These are phyloP conservation scores for Plenodomus tracheiphilus DNA, from an alignment of 2,329 filamentous ascomycete genomes.

Conservation along the genomic window DNA sequence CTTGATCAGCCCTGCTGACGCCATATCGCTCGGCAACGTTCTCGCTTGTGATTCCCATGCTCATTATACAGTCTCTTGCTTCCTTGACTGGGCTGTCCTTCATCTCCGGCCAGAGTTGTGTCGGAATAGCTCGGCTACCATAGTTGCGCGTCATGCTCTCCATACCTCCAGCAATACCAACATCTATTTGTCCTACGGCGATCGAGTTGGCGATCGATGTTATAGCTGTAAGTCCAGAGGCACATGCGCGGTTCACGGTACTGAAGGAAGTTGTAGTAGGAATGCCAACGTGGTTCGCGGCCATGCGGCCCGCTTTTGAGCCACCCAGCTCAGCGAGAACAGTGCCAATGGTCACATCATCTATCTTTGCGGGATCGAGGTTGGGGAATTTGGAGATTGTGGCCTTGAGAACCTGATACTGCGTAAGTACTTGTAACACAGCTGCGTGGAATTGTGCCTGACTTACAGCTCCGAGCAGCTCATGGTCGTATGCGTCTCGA, in stretches of 20 bases:
- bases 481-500: constrained; percentile 87
- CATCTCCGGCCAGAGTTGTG: constrained; percentile 75
- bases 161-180: constrained; percentile 85
- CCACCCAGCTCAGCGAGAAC: constrained; percentile 91
- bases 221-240: constrained; percentile 76
- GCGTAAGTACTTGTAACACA: constrained; percentile 44
- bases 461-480: constrained; percentile 70
- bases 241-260: constrained; percentile 88
- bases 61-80: constrained; percentile 86
- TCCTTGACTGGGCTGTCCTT: constrained; percentile 66
- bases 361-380: constrained; percentile 68
- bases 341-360: constrained; percentile 85
- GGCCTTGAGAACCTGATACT: constrained; percentile 58
- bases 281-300: constrained; percentile 80
- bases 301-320: constrained; percentile 88
- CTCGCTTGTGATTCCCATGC: constrained; percentile 88
- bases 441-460: background rate
- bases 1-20: constrained; percentile 75
- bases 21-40: constrained; percentile 81
- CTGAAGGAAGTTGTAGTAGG: constrained; percentile 73
- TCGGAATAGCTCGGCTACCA: constrained; percentile 79
- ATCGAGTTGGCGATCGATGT: constrained; percentile 75
- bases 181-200: constrained; percentile 69
- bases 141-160: constrained; percentile 97
- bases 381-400: constrained; percentile 73